A percentile compares a stretch with the other conserved stretches of the same genome.
phyloP scores from a whole-genome alignment of 805 yeast genomes.

The Kluyveromyces siamensis region DNA sequence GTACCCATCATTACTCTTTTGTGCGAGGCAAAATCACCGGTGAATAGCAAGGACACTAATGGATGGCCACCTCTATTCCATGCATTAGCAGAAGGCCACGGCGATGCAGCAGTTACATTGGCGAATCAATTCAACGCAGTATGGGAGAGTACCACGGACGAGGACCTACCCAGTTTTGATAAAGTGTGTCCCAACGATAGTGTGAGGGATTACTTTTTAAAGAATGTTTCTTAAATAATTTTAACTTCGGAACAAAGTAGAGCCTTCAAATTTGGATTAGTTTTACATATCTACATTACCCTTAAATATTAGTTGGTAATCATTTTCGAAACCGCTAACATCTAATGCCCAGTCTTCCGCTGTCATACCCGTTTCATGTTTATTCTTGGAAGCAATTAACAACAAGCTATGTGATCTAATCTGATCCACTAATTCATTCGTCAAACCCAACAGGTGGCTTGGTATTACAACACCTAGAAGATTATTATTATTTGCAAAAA shows the following conservation, averaged over 20 bases:
- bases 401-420: conserved; percentile 76
- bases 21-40: conserved; percentile 44
- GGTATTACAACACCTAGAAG: conserved; percentile 78
- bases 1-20: conserved; percentile 46
- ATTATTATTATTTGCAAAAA: conserved; percentile 74
- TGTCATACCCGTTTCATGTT: not conserved
- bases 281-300: conserved; percentile 9
- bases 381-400: conserved; percentile 51
- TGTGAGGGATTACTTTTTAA: conserved; percentile 33
- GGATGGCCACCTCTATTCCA: conserved; percentile 89
- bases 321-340: conserved; percentile 20
- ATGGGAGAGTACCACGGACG: conserved; percentile 34
- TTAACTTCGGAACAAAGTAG: not conserved
- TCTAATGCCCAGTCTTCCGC: conserved; percentile 6
- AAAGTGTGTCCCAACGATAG: conserved; percentile 48
- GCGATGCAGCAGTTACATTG: conserved; percentile 58
- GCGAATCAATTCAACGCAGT: conserved; percentile 62
- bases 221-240: conserved; percentile 8
- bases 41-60: conserved; percentile 56
- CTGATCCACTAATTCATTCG: conserved; percentile 66
- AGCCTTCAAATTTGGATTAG: not conserved
- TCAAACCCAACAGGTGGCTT: conserved; percentile 55
- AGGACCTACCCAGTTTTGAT: conserved; percentile 40
- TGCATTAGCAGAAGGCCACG: conserved; percentile 85
- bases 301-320: conserved; percentile 15